phyloP scores from a whole-genome alignment of 2,329 filamentous ascomycete species.

The Aspergillus sclerotialis region DNA sequence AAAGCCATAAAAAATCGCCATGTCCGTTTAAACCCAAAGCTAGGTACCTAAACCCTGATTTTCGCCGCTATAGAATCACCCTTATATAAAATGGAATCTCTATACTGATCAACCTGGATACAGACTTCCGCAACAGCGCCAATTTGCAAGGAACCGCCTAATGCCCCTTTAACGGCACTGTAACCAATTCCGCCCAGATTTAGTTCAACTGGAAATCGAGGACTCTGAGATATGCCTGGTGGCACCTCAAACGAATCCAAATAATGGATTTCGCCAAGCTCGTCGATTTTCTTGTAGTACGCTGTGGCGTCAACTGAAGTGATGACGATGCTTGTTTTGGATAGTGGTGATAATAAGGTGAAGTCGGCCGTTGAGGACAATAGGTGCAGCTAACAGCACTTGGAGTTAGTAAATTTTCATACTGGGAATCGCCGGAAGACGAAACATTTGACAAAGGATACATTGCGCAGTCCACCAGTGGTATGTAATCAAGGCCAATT shows the following conservation, averaged over 20 bases:
- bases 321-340: slow-evolving; percentile 65
- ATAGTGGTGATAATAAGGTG: slow-evolving; percentile 70
- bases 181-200: slow-evolving; percentile 71
- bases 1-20: neutral
- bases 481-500: slow-evolving; percentile 6
- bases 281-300: slow-evolving; percentile 72
- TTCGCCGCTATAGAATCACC: slow-evolving; percentile 65
- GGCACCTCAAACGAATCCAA: slow-evolving; percentile 67
- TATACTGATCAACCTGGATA: slow-evolving; percentile 68
- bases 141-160: slow-evolving; percentile 73
- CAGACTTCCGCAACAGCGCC: slow-evolving; percentile 71
- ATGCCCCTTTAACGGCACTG: slow-evolving; percentile 68
- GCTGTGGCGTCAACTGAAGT: slow-evolving; percentile 78
- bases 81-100: slow-evolving; percentile 62
- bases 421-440: neutral
- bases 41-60: slow-evolving; percentile 33
- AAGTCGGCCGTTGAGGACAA: slow-evolving; percentile 83
- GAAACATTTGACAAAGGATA: slow-evolving; percentile 3
- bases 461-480: slow-evolving; percentile 5
- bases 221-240: slow-evolving; percentile 65
- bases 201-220: slow-evolving; percentile 76
- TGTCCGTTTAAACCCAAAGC: neutral
- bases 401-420: slow-evolving; percentile 8
- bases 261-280: slow-evolving; percentile 71
- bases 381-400: slow-evolving; percentile 56